Percentiles rank a stretch among this genome's conserved stretches.
These are phyloP conservation scores for Tremella mesenterica DNA, from an alignment of 768 basidiomycete genomes.

Conservation along the genomic window DNA sequence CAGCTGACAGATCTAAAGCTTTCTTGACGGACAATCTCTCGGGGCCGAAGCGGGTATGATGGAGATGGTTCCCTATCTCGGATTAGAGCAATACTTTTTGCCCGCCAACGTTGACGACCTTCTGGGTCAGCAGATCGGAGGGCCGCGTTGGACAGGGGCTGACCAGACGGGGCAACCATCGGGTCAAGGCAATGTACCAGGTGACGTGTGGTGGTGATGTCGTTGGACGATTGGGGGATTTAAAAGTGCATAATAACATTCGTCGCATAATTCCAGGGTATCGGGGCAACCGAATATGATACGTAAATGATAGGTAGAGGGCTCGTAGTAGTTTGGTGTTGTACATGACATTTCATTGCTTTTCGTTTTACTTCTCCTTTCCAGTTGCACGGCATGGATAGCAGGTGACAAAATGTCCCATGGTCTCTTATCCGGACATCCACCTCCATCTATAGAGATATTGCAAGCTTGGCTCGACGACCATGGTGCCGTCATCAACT, in stretches of 20 bases:
- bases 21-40: slow-evolving; percentile 42
- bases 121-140: slow-evolving; percentile 20
- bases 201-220: slow-evolving; percentile 16
- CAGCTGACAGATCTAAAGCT: slow-evolving; percentile 16
- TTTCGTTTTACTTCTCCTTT: not conserved
- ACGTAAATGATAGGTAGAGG: too few species aligned
- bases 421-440: slow-evolving; percentile 7
- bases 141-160: not conserved
- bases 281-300: not conserved
- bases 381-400: not conserved
- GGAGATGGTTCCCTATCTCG: slow-evolving; percentile 33
- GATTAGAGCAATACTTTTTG: slow-evolving; percentile 43
- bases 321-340: too few species aligned
- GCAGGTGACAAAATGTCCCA: not conserved
- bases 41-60: slow-evolving; percentile 19
- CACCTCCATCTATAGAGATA: slow-evolving; percentile 6
- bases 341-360: too few species aligned
- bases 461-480: slow-evolving; percentile 12
- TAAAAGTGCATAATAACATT: not conserved
- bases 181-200: not conserved
- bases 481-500: not conserved
- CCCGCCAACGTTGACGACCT: slow-evolving; percentile 36
- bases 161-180: not conserved
- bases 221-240: too few species aligned
- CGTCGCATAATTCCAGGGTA: not conserved